Evolutionary conservation across 306 rosid genomes (phyloP).

Genomic region (Cucurbita maxima): DNA sequence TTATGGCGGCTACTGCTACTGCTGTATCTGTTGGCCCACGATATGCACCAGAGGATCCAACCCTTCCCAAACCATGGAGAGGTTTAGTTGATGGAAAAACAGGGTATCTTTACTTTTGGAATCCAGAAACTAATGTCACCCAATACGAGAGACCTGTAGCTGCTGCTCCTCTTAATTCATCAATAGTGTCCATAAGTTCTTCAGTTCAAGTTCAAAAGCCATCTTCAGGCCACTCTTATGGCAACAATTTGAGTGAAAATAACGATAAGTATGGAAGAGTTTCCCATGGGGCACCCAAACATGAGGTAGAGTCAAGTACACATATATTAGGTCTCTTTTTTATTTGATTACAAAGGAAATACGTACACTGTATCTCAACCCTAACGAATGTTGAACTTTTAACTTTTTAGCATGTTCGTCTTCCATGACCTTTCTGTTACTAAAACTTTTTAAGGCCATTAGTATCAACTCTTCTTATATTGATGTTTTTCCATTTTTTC

Average conservation of each 20-base stretch:
- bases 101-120: conserved; percentile 96
- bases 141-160: conserved; percentile 74
- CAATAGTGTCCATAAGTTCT: conserved; percentile 50
- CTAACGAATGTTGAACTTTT: background rate
- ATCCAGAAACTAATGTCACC: conserved; percentile 92
- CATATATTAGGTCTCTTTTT: conserved; percentile 32
- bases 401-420: background rate
- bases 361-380: background rate
- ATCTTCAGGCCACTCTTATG: conserved; percentile 37
- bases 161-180: conserved; percentile 32
- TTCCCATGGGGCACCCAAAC: conserved; percentile 23
- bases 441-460: background rate
- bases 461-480: background rate
- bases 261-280: conserved; percentile 52
- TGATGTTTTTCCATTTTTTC: background rate
- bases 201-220: conserved; percentile 67
- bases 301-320: conserved; percentile 35
- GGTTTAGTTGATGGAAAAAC: conserved; percentile 99
- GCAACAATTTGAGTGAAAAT: conserved; percentile 30
- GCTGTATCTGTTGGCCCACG: conserved; percentile 63
- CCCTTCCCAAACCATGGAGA: conserved; percentile 91
- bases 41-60: conserved; percentile 88
- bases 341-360: background rate
- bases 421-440: background rate
- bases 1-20: conserved; percentile 79